phyloP scores from a whole-genome alignment of 345 rosid genomes.

The Populus simonii region DNA sequence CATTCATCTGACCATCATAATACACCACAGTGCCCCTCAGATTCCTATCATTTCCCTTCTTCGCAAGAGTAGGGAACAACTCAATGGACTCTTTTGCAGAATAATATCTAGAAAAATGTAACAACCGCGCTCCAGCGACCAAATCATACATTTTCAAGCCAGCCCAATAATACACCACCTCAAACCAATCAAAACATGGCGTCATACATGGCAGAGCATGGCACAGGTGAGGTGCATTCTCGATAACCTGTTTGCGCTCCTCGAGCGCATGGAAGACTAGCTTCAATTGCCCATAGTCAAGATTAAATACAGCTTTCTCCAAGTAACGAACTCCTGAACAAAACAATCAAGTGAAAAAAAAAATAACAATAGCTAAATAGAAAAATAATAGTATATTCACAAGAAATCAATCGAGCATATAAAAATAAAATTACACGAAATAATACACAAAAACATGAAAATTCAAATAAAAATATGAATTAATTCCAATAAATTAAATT shows the following conservation, averaged over 20 bases:
- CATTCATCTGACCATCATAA: conserved; percentile 99
- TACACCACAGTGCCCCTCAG: conserved; percentile 92
- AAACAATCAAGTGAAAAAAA: not conserved
- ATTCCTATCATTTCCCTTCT: conserved; percentile 57
- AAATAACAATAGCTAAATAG: not conserved
- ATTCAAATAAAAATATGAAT: not conserved
- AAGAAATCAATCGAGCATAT: not conserved
- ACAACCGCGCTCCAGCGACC: conserved; percentile 79
- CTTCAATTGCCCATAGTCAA: conserved; percentile 89
- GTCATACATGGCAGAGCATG: conserved; percentile 98
- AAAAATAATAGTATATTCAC: not conserved
- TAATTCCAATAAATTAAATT: not conserved
- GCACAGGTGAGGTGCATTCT: conserved; percentile 93
- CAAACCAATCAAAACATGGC: conserved; percentile 95
- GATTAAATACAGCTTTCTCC: conserved; percentile 96
- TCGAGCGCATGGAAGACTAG: conserved; percentile 94
- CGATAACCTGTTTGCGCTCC: conserved; percentile 91
- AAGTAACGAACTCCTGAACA: conserved; percentile 81
- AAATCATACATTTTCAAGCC: conserved; percentile 96
- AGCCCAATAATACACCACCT: conserved; percentile 85
- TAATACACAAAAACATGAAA: not conserved
- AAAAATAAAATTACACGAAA: not conserved
- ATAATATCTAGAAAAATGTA: conserved; percentile 90
- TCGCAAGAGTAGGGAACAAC: conserved; percentile 93
- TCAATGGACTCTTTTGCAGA: conserved; percentile 76